Conservation (phyloP, 495 filamentous ascomycete genomes). For the Platismatia glauca region DNA sequence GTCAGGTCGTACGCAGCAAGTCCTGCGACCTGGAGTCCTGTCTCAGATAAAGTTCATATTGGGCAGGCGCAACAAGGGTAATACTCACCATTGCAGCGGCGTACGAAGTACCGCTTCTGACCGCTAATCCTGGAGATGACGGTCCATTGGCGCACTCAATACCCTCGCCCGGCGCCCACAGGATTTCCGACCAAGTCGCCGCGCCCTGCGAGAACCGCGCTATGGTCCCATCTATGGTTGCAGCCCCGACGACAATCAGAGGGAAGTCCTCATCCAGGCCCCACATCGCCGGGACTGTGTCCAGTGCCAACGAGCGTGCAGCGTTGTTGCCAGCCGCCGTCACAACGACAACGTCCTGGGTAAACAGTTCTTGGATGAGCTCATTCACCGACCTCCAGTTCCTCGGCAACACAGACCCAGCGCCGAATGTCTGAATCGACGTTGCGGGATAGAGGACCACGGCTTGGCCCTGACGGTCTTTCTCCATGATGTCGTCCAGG, state of each 20-base stretch:
- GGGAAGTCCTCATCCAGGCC: not conserved
- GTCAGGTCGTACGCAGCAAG: not conserved
- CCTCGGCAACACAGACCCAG: not conserved
- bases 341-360: not conserved
- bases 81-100: not conserved
- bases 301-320: not conserved
- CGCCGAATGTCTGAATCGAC: not conserved
- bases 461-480: slow-evolving; percentile 1
- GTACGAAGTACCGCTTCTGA: not conserved
- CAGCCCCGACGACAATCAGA: slow-evolving; percentile 1
- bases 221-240: not conserved
- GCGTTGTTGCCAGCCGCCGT: not conserved
- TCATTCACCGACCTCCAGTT: not conserved
- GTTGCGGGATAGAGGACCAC: slow-evolving; percentile 3
- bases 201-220: slow-evolving; percentile 7
- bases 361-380: not conserved
- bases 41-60: not conserved
- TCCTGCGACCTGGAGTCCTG: not conserved
- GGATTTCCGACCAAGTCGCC: not conserved
- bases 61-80: not conserved
- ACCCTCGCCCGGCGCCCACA: not conserved
- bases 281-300: slow-evolving; percentile 2
- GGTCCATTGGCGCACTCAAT: not conserved
- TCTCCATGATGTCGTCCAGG: not conserved
- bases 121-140: not conserved